phyloP scores from a whole-genome alignment of 176 grass and related monocot genomes.

The Elymus sibiricus region DNA sequence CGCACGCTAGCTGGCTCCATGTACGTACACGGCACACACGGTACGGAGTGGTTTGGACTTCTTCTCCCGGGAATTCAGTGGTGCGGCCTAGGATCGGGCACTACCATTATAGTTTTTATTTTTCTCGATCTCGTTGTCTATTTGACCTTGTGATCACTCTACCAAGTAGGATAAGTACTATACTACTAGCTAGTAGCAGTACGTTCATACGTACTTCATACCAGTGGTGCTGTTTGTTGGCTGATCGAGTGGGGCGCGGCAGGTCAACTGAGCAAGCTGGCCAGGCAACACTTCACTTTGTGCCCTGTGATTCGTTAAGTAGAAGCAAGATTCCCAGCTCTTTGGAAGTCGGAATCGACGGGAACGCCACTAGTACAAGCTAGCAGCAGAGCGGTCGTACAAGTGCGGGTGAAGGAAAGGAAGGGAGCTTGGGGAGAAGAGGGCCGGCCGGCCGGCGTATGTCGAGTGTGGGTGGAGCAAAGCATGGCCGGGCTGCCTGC shows the following conservation, averaged over 20 bases:
- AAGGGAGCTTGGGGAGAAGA: no score
- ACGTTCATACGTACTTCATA: no score
- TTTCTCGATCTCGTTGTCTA: not conserved
- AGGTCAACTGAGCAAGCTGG: not conserved
- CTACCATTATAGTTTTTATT: not conserved
- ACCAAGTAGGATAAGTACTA: no score
- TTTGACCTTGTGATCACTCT: no score
- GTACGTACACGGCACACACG: not conserved
- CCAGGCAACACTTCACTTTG: not conserved
- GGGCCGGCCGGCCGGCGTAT: not conserved
- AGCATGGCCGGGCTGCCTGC: conserved; percentile 8
- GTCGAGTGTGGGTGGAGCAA: not conserved
- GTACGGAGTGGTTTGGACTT: not conserved
- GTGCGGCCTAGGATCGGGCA: not conserved
- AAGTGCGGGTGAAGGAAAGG: not conserved
- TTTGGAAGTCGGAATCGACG: not conserved
- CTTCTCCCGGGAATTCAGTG: conserved; percentile 9
- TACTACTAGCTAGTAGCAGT: not conserved
- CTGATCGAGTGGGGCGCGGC: not conserved
- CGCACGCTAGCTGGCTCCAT: not conserved
- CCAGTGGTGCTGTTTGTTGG: no score
- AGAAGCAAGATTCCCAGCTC: not conserved
- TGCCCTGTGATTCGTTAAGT: not conserved
- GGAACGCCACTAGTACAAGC: not conserved
- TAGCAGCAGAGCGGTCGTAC: not conserved